Percentiles rank a stretch among this genome's conserved stretches.
These are phyloP conservation scores for Daldinia decipiens DNA, from an alignment of 495 filamentous ascomycete genomes.

Conservation along the genomic window DNA sequence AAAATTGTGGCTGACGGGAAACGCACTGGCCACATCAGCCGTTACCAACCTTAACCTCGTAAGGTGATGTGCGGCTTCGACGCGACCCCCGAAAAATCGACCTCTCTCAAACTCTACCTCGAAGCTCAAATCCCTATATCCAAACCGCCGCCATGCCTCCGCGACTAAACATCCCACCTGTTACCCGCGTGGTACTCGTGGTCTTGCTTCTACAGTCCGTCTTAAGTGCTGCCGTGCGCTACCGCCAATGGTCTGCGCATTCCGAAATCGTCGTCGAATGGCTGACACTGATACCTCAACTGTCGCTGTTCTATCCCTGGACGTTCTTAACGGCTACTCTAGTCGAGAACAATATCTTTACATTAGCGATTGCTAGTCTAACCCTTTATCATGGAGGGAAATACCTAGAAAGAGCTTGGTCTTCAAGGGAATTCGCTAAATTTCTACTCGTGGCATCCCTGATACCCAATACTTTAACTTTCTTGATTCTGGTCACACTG, in stretches of 20 bases:
- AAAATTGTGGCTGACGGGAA: constrained; percentile 29
- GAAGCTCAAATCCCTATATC: constrained; percentile 30
- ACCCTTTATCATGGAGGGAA: constrained; percentile 93
- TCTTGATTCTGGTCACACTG: constrained; percentile 76
- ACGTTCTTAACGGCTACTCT: constrained; percentile 86
- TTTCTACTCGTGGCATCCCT: constrained; percentile 82
- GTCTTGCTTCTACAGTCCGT: constrained; percentile 78
- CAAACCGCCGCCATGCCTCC: constrained; percentile 69
- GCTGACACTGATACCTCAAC: constrained; percentile 84
- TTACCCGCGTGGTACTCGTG: constrained; percentile 84
- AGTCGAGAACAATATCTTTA: constrained; percentile 93
- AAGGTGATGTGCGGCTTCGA: constrained; percentile 36
- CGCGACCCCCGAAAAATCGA: constrained; percentile 39
- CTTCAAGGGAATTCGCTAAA: constrained; percentile 89
- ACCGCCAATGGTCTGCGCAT: constrained; percentile 67
- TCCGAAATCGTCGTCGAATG: constrained; percentile 78
- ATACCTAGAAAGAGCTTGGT: constrained; percentile 96
- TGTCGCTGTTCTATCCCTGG: constrained; percentile 90
- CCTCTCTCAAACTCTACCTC: constrained; percentile 29
- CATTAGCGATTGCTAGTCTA: constrained; percentile 77
- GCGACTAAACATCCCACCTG: constrained; percentile 90
- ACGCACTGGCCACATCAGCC: constrained; percentile 34
- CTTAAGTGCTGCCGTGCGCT: constrained; percentile 81
- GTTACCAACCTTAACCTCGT: constrained; percentile 28
- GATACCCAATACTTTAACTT: constrained; percentile 80